phyloP scores from a whole-genome alignment of 2,329 filamentous ascomycete genomes.

The Trichoderma oligosporum region DNA sequence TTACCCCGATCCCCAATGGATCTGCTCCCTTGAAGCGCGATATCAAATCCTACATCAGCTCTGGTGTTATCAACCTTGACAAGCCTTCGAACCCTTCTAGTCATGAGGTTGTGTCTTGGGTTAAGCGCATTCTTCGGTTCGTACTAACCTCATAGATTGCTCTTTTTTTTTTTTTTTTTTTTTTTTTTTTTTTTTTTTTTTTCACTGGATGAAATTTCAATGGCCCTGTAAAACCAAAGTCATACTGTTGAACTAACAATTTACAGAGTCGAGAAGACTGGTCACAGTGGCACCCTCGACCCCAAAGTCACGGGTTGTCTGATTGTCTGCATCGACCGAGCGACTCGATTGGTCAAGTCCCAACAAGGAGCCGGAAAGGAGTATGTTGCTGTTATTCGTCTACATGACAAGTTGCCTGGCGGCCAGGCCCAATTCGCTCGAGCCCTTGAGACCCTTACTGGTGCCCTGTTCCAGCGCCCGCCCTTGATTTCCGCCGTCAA shows the following conservation, averaged over 20 bases:
- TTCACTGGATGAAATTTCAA: background rate
- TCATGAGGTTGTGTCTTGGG: slow-evolving; percentile 98
- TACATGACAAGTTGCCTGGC: slow-evolving; percentile 92
- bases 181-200: no score
- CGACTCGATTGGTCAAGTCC: slow-evolving; percentile 95
- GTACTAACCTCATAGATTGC: slow-evolving; percentile 25
- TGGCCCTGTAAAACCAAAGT: background rate
- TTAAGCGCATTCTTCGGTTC: slow-evolving; percentile 93
- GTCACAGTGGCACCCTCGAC: slow-evolving; percentile 96
- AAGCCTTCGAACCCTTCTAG: slow-evolving; percentile 91
- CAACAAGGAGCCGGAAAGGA: slow-evolving; percentile 99
- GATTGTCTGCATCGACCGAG: slow-evolving; percentile 93
- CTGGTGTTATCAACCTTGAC: slow-evolving; percentile 91
- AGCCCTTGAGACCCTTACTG: slow-evolving; percentile 91
- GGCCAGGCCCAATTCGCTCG: slow-evolving; percentile 90
- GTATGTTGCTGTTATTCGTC: slow-evolving; percentile 91
- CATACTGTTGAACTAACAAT: slow-evolving; percentile 1
- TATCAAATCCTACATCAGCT: slow-evolving; percentile 94
- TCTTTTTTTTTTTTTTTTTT: no score
- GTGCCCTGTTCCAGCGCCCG: slow-evolving; percentile 86
- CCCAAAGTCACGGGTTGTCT: slow-evolving; percentile 96
- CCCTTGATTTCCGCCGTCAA: slow-evolving; percentile 98
- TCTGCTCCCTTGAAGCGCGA: slow-evolving; percentile 89
- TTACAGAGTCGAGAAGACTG: slow-evolving; percentile 73
- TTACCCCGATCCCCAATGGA: slow-evolving; percentile 92